A percentile compares a stretch with the other conserved stretches of the same genome.
Evolutionary conservation across 176 grass and related monocot genomes (phyloP).

Genomic region (Chrysopogon serrulatus): DNA sequence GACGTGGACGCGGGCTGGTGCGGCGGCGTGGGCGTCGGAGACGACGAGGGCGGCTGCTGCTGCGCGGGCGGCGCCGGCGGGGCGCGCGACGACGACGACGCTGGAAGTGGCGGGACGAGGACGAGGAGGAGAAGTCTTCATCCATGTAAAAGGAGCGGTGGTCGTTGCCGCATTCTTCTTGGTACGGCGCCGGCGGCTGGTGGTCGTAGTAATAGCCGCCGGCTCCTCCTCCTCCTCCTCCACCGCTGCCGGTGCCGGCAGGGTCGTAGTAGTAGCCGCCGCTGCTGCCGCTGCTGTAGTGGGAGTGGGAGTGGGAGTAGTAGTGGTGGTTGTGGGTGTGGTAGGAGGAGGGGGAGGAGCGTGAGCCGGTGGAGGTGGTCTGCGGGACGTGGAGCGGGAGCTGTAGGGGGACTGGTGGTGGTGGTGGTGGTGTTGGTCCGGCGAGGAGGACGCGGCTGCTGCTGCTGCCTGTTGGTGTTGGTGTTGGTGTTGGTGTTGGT

Average conservation of each 20-base stretch:
- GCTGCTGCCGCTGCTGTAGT: background rate
- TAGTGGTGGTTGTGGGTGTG: conserved; percentile 11
- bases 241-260: background rate
- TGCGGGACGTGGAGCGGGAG: conserved; percentile 12
- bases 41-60: conserved; percentile 25
- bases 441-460: background rate
- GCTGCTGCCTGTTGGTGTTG: background rate
- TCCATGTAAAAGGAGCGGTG: conserved; percentile 67
- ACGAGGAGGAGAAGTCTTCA: conserved; percentile 98
- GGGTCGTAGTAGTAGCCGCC: background rate
- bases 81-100: background rate
- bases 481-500: too few relatives aligned
- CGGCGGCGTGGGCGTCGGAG: conserved; percentile 18
- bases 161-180: conserved; percentile 80
- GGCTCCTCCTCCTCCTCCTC: background rate
- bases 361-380: conserved; percentile 33
- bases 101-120: conserved; percentile 62
- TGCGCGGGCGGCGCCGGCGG: background rate
- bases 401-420: conserved; percentile 22
- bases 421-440: conserved; percentile 1
- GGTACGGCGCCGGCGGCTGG: background rate
- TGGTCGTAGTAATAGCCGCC: background rate
- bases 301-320: background rate
- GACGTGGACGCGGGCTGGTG: conserved; percentile 34
- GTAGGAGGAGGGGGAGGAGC: conserved; percentile 25